Evolutionary conservation across 768 basidiomycete genomes (phyloP).

Genomic region (Crucibulum laeve): DNA sequence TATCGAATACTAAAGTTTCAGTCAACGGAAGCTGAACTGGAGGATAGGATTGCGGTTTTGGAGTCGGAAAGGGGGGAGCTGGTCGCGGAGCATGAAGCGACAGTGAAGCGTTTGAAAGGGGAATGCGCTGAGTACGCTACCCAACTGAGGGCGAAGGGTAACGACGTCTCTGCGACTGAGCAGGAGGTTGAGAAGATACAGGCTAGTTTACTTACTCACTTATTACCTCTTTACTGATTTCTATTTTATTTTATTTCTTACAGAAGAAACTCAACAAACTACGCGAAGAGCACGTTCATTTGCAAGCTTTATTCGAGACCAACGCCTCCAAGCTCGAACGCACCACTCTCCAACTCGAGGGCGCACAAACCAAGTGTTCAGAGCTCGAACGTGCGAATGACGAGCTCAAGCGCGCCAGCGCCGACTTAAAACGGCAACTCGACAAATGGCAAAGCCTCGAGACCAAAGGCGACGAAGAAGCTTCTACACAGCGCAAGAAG

Average conservation of each 20-base stretch:
- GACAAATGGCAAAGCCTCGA: constrained; percentile 69
- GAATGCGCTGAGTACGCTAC: constrained; percentile 26
- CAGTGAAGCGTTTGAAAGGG: constrained; percentile 22
- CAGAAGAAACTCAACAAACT: constrained; percentile 36
- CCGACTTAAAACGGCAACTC: constrained; percentile 58
- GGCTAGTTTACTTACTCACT: constrained; percentile 37
- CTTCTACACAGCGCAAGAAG: constrained; percentile 49
- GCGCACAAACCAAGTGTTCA: constrained; percentile 42
- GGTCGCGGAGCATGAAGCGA: constrained; percentile 16
- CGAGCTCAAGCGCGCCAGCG: constrained; percentile 52
- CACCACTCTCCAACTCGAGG: constrained; percentile 52
- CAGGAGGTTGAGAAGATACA: constrained; percentile 42
- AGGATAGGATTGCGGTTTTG: constrained; percentile 46
- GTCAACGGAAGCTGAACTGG: constrained; percentile 55
- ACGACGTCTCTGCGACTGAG: constrained; percentile 30
- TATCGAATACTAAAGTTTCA: constrained; percentile 67
- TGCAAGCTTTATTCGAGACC: constrained; percentile 42
- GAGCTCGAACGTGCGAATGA: constrained; percentile 55
- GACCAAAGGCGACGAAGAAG: constrained; percentile 55
- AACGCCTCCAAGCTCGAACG: constrained; percentile 53
- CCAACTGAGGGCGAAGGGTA: constrained; percentile 34
- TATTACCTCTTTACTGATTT: constrained; percentile 1
- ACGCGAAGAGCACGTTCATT: constrained; percentile 45
- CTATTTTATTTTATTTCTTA: constrained; percentile 4
- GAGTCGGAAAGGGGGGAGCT: constrained; percentile 39